Conservation (phyloP, 2,329 filamentous ascomycete species). For the Fusarium ramigenum region DNA sequence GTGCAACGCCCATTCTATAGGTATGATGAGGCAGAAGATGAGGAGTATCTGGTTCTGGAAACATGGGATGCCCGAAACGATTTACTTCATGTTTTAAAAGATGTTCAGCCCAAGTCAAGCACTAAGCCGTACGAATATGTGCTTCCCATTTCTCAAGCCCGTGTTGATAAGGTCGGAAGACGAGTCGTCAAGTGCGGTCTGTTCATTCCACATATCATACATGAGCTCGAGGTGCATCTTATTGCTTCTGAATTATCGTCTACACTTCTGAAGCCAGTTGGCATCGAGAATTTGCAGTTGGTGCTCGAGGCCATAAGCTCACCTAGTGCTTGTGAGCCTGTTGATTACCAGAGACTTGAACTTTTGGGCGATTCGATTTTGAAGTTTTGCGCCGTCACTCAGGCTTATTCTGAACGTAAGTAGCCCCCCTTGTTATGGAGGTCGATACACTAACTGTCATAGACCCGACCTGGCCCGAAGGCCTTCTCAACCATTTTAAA, state of each 20-base stretch:
- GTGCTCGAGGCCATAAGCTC: slow-evolving; percentile 77
- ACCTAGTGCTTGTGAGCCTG: slow-evolving; percentile 65
- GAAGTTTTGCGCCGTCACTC: slow-evolving; percentile 76
- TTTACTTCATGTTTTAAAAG: slow-evolving; percentile 60
- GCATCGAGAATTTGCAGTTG: slow-evolving; percentile 63
- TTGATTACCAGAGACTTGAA: slow-evolving; percentile 85
- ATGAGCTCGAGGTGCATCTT: slow-evolving; percentile 72
- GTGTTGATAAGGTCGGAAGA: slow-evolving; percentile 58
- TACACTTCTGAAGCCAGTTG: slow-evolving; percentile 51
- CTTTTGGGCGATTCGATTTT: slow-evolving; percentile 87
- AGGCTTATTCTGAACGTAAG: slow-evolving; percentile 66
- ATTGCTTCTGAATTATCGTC: slow-evolving; percentile 67
- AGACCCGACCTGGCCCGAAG: slow-evolving; percentile 79
- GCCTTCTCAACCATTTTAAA: slow-evolving; percentile 75
- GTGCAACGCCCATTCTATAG: slow-evolving; percentile 51
- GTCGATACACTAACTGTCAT: not conserved
- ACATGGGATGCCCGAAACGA: slow-evolving; percentile 66
- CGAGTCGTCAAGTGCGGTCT: slow-evolving; percentile 61
- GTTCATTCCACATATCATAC: slow-evolving; percentile 77
- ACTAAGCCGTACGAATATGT: slow-evolving; percentile 56
- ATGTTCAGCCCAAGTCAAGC: slow-evolving; percentile 38
- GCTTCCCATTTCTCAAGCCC: slow-evolving; percentile 59
- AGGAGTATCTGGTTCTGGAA: slow-evolving; percentile 58
- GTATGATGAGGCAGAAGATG: slow-evolving; percentile 54
- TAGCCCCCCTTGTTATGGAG: not conserved